A percentile compares a stretch with the other conserved stretches of the same genome.
Conservation (phyloP, 768 basidiomycete genomes). For the Galerina sulciceps region DNA sequence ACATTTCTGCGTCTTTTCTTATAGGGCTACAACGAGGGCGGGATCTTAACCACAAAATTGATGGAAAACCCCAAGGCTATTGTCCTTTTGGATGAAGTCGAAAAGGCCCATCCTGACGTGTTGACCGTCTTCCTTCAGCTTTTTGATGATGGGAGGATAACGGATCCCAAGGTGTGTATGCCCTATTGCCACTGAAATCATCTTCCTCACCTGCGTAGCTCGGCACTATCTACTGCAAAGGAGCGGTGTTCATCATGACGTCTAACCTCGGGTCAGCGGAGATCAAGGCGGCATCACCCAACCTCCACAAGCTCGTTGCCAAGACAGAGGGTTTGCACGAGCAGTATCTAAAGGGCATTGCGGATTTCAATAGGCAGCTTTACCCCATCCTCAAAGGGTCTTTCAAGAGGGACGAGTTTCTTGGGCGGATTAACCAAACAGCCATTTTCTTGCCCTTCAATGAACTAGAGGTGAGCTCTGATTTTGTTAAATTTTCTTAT, state of each 20-base stretch:
- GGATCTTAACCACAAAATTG: not conserved
- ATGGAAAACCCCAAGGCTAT: conserved; percentile 6
- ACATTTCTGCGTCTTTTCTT: no score
- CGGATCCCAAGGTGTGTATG: conserved; percentile 4
- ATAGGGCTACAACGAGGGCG: conserved; percentile 2
- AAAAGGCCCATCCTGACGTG: conserved; percentile 8
- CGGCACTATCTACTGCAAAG: not conserved
- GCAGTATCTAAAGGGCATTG: not conserved
- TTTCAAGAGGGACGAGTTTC: conserved; percentile 2
- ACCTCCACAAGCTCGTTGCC: not conserved
- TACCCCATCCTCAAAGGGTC: not conserved
- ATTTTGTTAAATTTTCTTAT: no score
- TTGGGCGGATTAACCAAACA: conserved; percentile 5
- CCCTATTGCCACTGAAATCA: not conserved
- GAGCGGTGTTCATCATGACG: conserved; percentile 5
- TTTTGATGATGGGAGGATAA: conserved; percentile 10
- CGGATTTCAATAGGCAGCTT: not conserved
- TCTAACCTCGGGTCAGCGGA: conserved; percentile 3
- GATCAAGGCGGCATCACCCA: not conserved
- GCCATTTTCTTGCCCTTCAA: conserved; percentile 1
- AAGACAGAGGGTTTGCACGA: not conserved
- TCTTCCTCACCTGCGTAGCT: not conserved
- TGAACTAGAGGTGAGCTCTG: not conserved
- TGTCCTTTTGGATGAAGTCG: conserved; percentile 9
- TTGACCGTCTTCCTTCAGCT: conserved; percentile 11